A percentile compares a stretch with the other conserved stretches of the same genome.
phyloP scores from a whole-genome alignment of 2,329 filamentous ascomycete genomes.

The Talaromyces albobiverticillius region DNA sequence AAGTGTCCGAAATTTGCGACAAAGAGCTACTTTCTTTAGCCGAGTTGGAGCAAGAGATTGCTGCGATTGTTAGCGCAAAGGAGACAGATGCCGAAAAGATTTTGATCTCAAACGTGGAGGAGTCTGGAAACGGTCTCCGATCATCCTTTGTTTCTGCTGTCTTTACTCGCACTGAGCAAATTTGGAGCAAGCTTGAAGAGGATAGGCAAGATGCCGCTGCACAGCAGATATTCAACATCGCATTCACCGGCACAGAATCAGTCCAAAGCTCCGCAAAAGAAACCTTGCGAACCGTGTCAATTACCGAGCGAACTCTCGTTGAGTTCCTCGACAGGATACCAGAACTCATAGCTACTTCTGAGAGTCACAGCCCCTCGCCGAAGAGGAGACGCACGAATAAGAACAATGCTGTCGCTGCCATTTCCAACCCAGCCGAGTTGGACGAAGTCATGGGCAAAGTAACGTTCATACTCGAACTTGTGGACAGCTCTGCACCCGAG shows the following conservation, averaged over 20 bases:
- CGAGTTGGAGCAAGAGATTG: slow-evolving; percentile 53
- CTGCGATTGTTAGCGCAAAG: slow-evolving; percentile 53
- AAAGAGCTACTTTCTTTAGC: slow-evolving; percentile 47
- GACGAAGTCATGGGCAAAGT: slow-evolving; percentile 68
- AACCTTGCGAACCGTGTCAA: slow-evolving; percentile 67
- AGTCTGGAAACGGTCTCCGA: slow-evolving; percentile 43
- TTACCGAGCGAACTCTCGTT: slow-evolving; percentile 69
- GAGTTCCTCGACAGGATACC: slow-evolving; percentile 73
- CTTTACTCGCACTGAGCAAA: slow-evolving; percentile 65
- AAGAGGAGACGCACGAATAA: slow-evolving; percentile 79
- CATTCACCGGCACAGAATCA: slow-evolving; percentile 29
- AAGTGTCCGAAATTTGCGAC: slow-evolving; percentile 51
- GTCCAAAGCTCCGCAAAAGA: slow-evolving; percentile 51
- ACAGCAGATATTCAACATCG: slow-evolving; percentile 41
- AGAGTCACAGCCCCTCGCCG: slow-evolving; percentile 67
- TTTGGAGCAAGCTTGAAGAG: slow-evolving; percentile 59
- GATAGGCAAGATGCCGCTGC: slow-evolving; percentile 36
- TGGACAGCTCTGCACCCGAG: slow-evolving; percentile 75
- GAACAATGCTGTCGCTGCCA: slow-evolving; percentile 62
- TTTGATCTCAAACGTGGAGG: slow-evolving; percentile 51
- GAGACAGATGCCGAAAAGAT: slow-evolving; percentile 57
- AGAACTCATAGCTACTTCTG: slow-evolving; percentile 65
- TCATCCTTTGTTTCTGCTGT: slow-evolving; percentile 60
- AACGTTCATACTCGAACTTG: slow-evolving; percentile 82
- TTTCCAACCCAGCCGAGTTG: slow-evolving; percentile 62